Percentiles rank a stretch among this genome's conserved stretches.
phyloP scores from a whole-genome alignment of 1,284 basidiomycete species.

The Irpex sp. region DNA sequence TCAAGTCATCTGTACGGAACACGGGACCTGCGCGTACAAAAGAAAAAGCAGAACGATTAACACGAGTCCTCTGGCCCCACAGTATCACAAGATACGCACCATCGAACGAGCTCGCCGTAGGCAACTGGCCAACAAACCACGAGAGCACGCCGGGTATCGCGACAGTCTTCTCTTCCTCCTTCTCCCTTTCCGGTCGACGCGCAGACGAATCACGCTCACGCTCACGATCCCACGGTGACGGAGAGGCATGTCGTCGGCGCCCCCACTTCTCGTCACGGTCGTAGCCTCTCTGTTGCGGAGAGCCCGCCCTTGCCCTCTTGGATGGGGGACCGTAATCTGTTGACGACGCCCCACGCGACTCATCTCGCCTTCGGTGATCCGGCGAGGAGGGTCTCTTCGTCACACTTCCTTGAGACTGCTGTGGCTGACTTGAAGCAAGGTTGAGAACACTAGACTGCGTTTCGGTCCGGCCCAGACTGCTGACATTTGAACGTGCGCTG shows the following conservation, averaged over 20 bases:
- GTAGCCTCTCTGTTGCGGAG: conserved; percentile 45
- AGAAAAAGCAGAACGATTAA: background rate
- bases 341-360: conserved; percentile 25
- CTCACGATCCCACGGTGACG: conserved; percentile 42
- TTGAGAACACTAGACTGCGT: conserved; percentile 39
- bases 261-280: conserved; percentile 46
- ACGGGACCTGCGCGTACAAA: conserved; percentile 60
- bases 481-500: conserved; percentile 16
- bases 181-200: conserved; percentile 42
- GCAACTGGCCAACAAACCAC: conserved; percentile 82
- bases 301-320: conserved; percentile 52
- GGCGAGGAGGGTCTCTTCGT: conserved; percentile 49
- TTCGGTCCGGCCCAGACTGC: conserved; percentile 42
- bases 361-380: conserved; percentile 43
- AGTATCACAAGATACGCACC: conserved; percentile 48
- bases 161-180: conserved; percentile 50
- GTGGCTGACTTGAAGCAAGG: conserved; percentile 18
- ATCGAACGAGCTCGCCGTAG: conserved; percentile 70
- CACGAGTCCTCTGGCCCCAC: background rate
- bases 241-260: conserved; percentile 43
- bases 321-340: conserved; percentile 41
- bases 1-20: conserved; percentile 83
- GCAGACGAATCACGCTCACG: conserved; percentile 36
- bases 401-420: conserved; percentile 4
- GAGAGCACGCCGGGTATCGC: conserved; percentile 66